Evolutionary conservation across 208 protist genomes (phyloP), one percentile per base, ranked within the genome.

Genomic region (Herpetomonas tarakana): DNA sequence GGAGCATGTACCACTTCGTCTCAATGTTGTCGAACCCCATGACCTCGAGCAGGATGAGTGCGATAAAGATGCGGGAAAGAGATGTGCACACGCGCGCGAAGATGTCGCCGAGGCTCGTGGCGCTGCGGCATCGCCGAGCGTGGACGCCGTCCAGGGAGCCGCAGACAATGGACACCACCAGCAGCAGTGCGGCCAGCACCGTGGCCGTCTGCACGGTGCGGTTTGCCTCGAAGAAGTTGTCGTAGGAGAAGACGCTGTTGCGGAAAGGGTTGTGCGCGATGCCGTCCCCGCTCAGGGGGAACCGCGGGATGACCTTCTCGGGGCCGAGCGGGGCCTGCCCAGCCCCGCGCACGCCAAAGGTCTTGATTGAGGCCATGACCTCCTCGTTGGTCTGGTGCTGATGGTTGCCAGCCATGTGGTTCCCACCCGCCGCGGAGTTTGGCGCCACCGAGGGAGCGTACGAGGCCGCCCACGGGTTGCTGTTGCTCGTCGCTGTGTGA

Each of bases 101-200:
- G 62, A 96, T 89, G 65, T 96, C 86, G 31, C 89, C 89, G n/a
- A 96, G 76, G 53, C 81, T 81, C 22, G 86, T 91, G 27, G 78
- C 80, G 38, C 74, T 88, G 31, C 86, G 83, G 47, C 71, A 88
- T 1, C 81, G 81, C 62, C 77, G 81, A 28, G 89, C 89, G 45
- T 96, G 89, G 41, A 92, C 82, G 47, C 89, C 89, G 55, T 96
- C 89, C 3, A 96, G 45, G 1, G 83, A 83, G 47, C 78, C 71
- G 66, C 86, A 90, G 3, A 74, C 68, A 58, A 91, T 79, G 16
- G 82, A 73, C 24, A 89, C 57, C 39, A 89, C 50, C 24, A 91
- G 69, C 35, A 93, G 66, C 29, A 90, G 41, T 19, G 69, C 76
- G 19, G 82, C 85, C 14, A 92, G 46, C 38, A 88, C 62, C 22